These are phyloP conservation scores for Zopfochytrium polystomum DNA, from an alignment of 371 early-diverging fungal species.

Conservation along the genomic window DNA sequence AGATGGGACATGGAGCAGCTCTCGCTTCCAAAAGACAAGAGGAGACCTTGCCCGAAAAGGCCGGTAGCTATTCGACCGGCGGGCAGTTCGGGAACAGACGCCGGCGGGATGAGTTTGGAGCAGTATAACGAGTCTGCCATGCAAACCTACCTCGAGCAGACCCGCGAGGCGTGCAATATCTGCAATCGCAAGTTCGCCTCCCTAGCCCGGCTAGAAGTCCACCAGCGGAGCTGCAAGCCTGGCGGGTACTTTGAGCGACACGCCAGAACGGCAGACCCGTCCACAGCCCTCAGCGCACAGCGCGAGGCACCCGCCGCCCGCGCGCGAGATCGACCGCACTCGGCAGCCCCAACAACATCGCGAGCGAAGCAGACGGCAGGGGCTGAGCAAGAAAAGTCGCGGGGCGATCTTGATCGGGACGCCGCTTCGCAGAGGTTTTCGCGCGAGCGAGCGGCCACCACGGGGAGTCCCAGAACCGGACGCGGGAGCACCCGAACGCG, in stretches of 20 bases:
- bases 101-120: not conserved
- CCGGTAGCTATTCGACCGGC: conserved; percentile 8
- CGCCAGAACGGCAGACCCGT: no score
- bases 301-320: no score
- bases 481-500: no score
- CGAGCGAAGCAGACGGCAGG: no score
- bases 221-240: conserved; percentile 21
- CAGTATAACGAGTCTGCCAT: conserved; percentile 25
- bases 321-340: no score
- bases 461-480: no score
- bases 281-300: no score
- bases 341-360: no score
- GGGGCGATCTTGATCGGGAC: no score
- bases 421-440: no score
- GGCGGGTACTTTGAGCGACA: conserved; percentile 26
- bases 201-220: conserved; percentile 20
- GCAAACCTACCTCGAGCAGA: conserved; percentile 10
- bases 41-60: conserved; percentile 16
- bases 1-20: conserved; percentile 21
- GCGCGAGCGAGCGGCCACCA: no score
- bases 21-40: conserved; percentile 18
- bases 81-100: not conserved
- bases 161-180: conserved; percentile 19
- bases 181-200: conserved; percentile 21
- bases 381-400: no score